Conservation (phyloP, 129 eudicot species). For the Tagetes erecta region DNA sequence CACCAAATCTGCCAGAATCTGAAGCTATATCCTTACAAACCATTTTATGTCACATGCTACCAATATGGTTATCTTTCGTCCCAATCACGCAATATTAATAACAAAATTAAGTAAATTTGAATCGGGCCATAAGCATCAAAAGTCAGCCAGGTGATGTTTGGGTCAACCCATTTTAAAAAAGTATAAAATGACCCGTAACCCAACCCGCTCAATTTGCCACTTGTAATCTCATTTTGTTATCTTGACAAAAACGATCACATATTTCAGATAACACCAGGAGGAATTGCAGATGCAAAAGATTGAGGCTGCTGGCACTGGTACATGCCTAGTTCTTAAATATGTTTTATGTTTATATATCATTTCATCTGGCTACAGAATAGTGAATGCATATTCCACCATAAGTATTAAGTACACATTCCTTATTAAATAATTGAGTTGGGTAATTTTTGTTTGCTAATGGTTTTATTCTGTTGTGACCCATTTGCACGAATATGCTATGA, state of each 20-base stretch:
- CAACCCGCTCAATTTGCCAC: neutral
- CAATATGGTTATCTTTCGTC: no score
- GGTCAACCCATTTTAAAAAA: no score
- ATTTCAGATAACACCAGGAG: constrained; percentile 98
- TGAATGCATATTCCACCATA: constrained; percentile 12
- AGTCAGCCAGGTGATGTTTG: no score
- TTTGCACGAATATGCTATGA: no score
- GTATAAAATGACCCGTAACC: neutral
- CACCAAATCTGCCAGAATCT: constrained; percentile 96
- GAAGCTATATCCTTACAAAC: constrained; percentile 90
- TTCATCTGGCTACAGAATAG: constrained; percentile 13
- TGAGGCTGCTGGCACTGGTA: constrained; percentile 27
- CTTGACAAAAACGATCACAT: constrained; percentile 56
- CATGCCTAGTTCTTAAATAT: constrained; percentile 15
- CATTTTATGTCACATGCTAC: neutral
- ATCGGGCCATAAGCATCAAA: no score
- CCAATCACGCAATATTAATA: no score
- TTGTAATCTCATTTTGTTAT: constrained; percentile 1
- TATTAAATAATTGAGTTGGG: neutral
- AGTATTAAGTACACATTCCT: neutral
- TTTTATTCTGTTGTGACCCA: no score
- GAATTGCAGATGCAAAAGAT: constrained; percentile 98
- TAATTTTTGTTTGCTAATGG: neutral
- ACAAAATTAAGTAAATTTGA: no score
- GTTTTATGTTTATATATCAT: constrained; percentile 23